Evolutionary conservation across 1,284 basidiomycete genomes (phyloP), one percentile per base, ranked within the genome.

Genomic region (Calocybe gambosa): DNA sequence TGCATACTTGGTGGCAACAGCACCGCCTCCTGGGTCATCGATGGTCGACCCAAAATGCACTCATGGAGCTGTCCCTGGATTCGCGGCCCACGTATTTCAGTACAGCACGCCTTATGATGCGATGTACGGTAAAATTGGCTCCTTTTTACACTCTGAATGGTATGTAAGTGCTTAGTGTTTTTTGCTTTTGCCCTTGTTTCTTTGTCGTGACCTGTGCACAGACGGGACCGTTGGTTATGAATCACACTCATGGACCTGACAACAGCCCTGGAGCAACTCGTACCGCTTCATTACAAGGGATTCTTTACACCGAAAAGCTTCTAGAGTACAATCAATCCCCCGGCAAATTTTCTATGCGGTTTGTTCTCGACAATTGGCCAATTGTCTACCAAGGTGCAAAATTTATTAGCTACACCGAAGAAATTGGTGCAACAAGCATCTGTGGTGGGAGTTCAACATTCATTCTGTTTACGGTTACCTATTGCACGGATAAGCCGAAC

Each of bases 261-360:
- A 53, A 53, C 35, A 46, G 44, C 12, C n/a, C 43, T 12, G 52
- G 52, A 4, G 25, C 51, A 1, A 53, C 50, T 15, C 52, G 52
- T 19, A 46, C 34, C 13, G 46, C 19, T 13, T 34, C 19, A 6
- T 35, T 45, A 16, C 18, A 20, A 12, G 26, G 38, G 13, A 38
- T 38, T 2, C 33, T 28, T 7, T 49, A 41, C 31, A 50, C 46
- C 1, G 52, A 53, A 19, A 35, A 45, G 13, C 52, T 53, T 13
- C 35, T 53, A 12, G 50, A 39, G 10, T 39, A 51, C 40, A 34
- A 42, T 19, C 41, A 41, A 19, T 47, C 46, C 25, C 37, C 49
- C 10, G 46, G 34, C 1, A 26, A 45, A n/a, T 47, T 50, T 20
- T 36, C 33, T 4, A 18, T 49, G 21, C 43, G 26, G n/a, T 51